Conservation (phyloP, 495 filamentous ascomycete species). For the Talaromyces borbonicus region DNA sequence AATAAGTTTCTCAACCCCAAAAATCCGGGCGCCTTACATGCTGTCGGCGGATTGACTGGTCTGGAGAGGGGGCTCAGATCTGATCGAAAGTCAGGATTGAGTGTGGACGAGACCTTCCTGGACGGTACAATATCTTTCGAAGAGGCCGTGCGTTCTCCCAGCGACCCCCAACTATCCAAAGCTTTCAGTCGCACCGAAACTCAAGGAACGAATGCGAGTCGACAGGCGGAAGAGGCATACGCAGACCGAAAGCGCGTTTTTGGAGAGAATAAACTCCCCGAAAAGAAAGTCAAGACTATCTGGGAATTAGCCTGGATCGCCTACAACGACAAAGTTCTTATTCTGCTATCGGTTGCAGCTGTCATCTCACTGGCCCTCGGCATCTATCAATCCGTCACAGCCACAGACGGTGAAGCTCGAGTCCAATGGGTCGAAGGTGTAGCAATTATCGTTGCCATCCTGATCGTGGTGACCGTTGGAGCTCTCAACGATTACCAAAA, state of each 20-base stretch:
- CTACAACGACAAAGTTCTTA: slow-evolving; percentile 74
- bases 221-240: slow-evolving; percentile 32
- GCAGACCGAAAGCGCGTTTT: slow-evolving; percentile 60
- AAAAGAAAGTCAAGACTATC: slow-evolving; percentile 61
- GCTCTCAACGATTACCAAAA: slow-evolving; percentile 65
- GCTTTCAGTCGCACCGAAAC: slow-evolving; percentile 19
- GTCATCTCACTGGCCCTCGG: slow-evolving; percentile 77
- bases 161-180: slow-evolving; percentile 20
- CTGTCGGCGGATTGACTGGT: slow-evolving; percentile 66
- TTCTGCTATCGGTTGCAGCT: slow-evolving; percentile 69
- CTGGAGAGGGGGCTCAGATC: slow-evolving; percentile 70
- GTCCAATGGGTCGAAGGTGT: slow-evolving; percentile 74
- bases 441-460: slow-evolving; percentile 59
- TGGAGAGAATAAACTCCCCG: slow-evolving; percentile 59
- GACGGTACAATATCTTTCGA: slow-evolving; percentile 61
- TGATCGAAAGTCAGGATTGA: slow-evolving; percentile 56
- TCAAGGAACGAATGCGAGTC: slow-evolving; percentile 14
- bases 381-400: slow-evolving; percentile 51
- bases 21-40: slow-evolving; percentile 64
- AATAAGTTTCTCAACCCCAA: slow-evolving; percentile 76
- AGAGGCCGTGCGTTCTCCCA: slow-evolving; percentile 37
- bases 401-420: slow-evolving; percentile 38
- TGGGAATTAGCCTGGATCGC: slow-evolving; percentile 71
- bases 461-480: slow-evolving; percentile 59
- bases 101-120: slow-evolving; percentile 58